Conservation (phyloP, 768 basidiomycete species). For the Leccinum uliginosum region DNA sequence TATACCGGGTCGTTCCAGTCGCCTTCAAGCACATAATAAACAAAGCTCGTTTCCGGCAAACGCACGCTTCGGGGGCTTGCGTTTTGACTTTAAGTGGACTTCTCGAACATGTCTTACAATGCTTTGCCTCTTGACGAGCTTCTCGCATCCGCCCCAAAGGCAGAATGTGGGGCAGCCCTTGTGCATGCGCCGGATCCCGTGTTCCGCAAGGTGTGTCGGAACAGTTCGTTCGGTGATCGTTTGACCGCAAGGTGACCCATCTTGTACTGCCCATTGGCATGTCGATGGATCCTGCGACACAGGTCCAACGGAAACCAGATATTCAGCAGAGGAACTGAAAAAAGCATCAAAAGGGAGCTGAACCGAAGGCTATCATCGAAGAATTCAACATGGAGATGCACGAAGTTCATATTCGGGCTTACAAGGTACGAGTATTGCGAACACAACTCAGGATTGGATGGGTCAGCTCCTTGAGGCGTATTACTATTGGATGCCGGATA, state of each 20-base stretch:
- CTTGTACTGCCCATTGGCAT: slow-evolving; percentile 2
- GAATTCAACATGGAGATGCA: background rate
- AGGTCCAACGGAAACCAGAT: background rate
- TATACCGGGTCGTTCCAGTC: background rate
- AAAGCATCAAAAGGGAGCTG: background rate
- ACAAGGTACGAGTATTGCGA: slow-evolving; percentile 1
- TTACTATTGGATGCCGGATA: background rate
- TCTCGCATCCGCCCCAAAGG: slow-evolving; percentile 6
- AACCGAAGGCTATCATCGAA: background rate
- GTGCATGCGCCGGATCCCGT: slow-evolving; percentile 7
- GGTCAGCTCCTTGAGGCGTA: background rate
- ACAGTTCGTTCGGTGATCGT: background rate
- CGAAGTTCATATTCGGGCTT: background rate
- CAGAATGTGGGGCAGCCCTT: background rate
- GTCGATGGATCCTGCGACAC: background rate
- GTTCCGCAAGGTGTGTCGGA: slow-evolving; percentile 9
- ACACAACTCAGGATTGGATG: background rate
- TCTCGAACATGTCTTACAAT: slow-evolving; percentile 14
- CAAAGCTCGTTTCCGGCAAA: background rate
- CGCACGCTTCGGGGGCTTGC: background rate
- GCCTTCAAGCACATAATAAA: background rate
- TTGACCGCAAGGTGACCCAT: background rate
- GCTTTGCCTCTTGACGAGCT: background rate
- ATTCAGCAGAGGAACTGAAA: background rate
- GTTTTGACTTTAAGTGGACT: slow-evolving; percentile 13